Percentiles rank a stretch among this genome's conserved stretches.
Conservation (phyloP, 1,284 basidiomycete genomes). For the Rhodotorula sp. region DNA sequence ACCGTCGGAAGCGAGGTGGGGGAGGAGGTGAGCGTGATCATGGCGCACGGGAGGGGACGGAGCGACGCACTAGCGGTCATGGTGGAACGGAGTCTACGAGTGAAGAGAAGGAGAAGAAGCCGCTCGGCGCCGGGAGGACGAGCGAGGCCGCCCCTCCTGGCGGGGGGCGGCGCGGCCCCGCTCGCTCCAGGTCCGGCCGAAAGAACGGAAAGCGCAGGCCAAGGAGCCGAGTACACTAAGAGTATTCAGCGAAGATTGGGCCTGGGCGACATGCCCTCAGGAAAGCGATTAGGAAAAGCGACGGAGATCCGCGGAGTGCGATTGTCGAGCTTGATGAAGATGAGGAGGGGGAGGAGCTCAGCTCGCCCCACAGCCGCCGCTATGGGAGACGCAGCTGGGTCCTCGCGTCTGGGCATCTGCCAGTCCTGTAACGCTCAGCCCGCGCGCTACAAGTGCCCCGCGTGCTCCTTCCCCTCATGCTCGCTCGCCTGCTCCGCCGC, state of each 20-base stretch:
- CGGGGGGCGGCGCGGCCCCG: too few species aligned
- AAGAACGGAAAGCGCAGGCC: too few species aligned
- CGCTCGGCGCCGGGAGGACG: background rate
- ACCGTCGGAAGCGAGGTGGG: background rate
- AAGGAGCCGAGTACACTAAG: too few species aligned
- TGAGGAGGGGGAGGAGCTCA: background rate
- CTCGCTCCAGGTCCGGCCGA: too few species aligned
- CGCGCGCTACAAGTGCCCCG: constrained; percentile 38
- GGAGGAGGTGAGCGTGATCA: background rate
- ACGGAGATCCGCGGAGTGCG: background rate
- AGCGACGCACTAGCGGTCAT: background rate
- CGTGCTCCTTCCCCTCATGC: constrained; percentile 34
- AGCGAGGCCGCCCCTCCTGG: too few species aligned
- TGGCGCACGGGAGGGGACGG: background rate
- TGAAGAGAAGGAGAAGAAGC: background rate
- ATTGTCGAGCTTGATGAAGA: background rate
- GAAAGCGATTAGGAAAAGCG: background rate
- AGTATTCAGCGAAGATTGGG: too few species aligned
- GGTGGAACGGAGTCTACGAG: background rate
- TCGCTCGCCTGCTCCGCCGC: constrained; percentile 36
- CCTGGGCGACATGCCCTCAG: background rate
- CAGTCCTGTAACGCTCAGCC: constrained; percentile 19
- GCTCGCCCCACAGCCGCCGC: background rate
- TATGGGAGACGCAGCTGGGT: constrained; percentile 6
- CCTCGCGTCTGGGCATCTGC: constrained; percentile 28